phyloP scores from a whole-genome alignment of 2,329 filamentous ascomycete genomes.

The Rutstroemia sydowiana region DNA sequence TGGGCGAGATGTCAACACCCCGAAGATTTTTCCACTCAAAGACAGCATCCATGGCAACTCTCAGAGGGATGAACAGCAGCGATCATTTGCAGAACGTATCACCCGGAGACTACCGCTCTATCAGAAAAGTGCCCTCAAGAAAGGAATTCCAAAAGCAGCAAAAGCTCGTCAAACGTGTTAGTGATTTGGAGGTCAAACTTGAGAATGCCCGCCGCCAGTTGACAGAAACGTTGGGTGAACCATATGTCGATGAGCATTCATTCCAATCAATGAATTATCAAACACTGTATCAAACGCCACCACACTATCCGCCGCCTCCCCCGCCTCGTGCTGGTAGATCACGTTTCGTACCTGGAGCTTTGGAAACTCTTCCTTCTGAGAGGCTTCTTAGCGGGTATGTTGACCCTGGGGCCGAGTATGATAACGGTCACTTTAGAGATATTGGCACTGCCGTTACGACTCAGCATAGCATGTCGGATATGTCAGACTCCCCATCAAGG shows the following conservation, averaged over 20 bases:
- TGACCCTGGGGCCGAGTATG: slow-evolving; percentile 12
- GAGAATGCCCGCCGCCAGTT: slow-evolving; percentile 48
- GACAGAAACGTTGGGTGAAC: slow-evolving; percentile 38
- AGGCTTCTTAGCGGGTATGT: slow-evolving; percentile 34
- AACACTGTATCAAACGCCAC: background rate
- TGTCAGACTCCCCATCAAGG: background rate
- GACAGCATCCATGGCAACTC: slow-evolving; percentile 22
- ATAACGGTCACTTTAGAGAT: slow-evolving; percentile 2
- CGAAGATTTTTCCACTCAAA: slow-evolving; percentile 20
- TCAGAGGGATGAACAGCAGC: slow-evolving; percentile 16
- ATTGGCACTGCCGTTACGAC: slow-evolving; percentile 10
- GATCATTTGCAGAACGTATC: background rate
- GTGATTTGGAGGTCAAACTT: slow-evolving; percentile 52
- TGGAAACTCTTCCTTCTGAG: slow-evolving; percentile 40
- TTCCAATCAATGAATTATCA: slow-evolving; percentile 6
- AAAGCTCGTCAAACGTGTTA: slow-evolving; percentile 52
- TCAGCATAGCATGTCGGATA: background rate
- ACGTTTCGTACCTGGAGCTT: slow-evolving; percentile 35
- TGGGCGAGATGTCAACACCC: slow-evolving; percentile 12
- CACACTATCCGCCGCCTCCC: background rate
- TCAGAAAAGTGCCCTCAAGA: slow-evolving; percentile 42
- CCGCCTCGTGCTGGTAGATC: slow-evolving; percentile 27
- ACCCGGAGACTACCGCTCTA: slow-evolving; percentile 3
- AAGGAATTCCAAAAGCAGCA: slow-evolving; percentile 50
- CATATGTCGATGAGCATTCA: slow-evolving; percentile 21